Conservation (phyloP, 1,284 basidiomycete species). For the Puccinia novopanici region DNA sequence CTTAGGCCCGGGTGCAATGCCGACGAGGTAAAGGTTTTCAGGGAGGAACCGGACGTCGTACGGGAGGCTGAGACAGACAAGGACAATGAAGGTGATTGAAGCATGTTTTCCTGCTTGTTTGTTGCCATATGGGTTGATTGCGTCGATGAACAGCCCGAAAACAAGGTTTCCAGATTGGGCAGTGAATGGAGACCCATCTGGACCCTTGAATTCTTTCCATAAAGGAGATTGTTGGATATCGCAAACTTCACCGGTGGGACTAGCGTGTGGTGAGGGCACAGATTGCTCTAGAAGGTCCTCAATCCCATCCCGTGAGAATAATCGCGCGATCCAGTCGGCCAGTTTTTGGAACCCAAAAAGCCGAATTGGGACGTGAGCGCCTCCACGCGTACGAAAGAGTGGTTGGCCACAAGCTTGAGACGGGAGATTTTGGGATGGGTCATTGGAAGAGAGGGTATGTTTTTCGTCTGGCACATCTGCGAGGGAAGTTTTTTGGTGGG, state of each 20-base stretch:
- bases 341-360: slow-evolving; percentile 3
- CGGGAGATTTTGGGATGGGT: no score
- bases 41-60: slow-evolving; percentile 56
- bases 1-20: slow-evolving; percentile 58
- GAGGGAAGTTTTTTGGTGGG: no score
- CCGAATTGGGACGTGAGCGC: neutral
- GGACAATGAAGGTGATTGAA: slow-evolving; percentile 22
- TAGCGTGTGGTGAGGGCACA: no score
- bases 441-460: no score
- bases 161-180: neutral
- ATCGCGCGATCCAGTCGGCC: neutral
- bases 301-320: neutral
- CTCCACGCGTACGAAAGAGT: no score
- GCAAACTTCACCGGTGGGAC: no score
- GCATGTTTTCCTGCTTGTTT: slow-evolving; percentile 12
- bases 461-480: neutral
- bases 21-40: slow-evolving; percentile 61
- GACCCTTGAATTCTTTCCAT: slow-evolving; percentile 16
- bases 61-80: slow-evolving; percentile 53
- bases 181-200: slow-evolving; percentile 13
- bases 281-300: neutral
- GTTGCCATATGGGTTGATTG: slow-evolving; percentile 31
- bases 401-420: no score
- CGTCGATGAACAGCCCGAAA: slow-evolving; percentile 35
- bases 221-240: slow-evolving; percentile 6